These are phyloP conservation scores for Ceratonia siliqua DNA, from an alignment of 306 rosid species.

Conservation along the genomic window DNA sequence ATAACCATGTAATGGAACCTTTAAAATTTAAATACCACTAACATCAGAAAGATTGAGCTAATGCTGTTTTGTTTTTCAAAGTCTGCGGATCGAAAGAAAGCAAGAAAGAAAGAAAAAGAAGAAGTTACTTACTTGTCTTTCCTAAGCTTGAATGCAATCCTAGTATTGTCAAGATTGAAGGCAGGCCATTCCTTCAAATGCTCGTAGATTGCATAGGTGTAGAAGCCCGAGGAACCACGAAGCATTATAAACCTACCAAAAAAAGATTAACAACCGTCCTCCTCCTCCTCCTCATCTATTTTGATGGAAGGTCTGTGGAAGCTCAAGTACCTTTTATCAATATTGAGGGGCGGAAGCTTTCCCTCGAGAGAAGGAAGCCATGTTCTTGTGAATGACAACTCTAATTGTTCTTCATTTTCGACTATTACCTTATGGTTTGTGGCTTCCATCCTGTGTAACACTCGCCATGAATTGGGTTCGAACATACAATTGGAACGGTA, in stretches of 20 bases:
- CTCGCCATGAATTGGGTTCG: not conserved
- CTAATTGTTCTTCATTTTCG: conserved; percentile 78
- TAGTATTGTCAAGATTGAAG: conserved; percentile 66
- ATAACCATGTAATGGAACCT: conserved; percentile 87
- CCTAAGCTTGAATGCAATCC: conserved; percentile 71
- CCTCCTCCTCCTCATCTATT: not conserved
- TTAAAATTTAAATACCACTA: not conserved
- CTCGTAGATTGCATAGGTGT: conserved; percentile 71
- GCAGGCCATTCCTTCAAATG: conserved; percentile 82
- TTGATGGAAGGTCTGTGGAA: not conserved
- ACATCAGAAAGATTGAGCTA: not conserved
- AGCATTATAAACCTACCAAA: conserved; percentile 65
- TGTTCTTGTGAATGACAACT: conserved; percentile 71
- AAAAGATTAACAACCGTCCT: not conserved
- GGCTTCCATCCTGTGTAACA: conserved; percentile 36
- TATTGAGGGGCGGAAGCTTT: conserved; percentile 67
- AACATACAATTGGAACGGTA: not conserved
- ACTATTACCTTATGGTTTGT: conserved; percentile 54
- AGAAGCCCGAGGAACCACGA: conserved; percentile 71
- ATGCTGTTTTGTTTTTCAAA: not conserved
- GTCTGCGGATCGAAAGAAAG: not conserved
- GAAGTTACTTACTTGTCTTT: conserved; percentile 63
- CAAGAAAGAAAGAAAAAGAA: not conserved
- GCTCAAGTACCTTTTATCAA: conserved; percentile 74
- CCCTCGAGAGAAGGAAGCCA: conserved; percentile 78